A percentile compares a stretch with the other conserved stretches of the same genome.
These are phyloP conservation scores for Heimioporus sp. DNA, from an alignment of 768 basidiomycete genomes.

Conservation along the genomic window DNA sequence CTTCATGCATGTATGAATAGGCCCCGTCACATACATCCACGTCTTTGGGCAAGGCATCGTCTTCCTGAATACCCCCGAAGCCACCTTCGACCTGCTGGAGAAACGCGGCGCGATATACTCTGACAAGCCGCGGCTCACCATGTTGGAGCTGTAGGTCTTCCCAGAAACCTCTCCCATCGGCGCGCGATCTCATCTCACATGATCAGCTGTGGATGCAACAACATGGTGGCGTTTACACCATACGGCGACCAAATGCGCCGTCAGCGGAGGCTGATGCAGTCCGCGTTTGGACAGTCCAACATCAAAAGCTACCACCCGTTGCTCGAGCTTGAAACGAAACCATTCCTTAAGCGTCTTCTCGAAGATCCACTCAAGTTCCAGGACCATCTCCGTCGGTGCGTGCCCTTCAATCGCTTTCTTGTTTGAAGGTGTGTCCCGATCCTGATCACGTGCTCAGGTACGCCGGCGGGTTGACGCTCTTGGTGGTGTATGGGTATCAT, in stretches of 20 bases:
- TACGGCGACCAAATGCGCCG: constrained; percentile 63
- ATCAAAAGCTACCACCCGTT: constrained; percentile 60
- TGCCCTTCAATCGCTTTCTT: not conserved
- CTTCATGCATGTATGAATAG: constrained; percentile 20
- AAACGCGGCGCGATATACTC: constrained; percentile 71
- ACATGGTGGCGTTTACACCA: constrained; percentile 69
- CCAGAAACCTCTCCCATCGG: not conserved
- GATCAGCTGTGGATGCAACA: constrained; percentile 55
- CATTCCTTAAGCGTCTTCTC: constrained; percentile 56
- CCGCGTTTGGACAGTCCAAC: constrained; percentile 51
- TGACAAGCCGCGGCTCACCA: constrained; percentile 67
- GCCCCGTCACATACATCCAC: constrained; percentile 63
- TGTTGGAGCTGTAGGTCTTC: constrained; percentile 62
- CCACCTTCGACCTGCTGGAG: constrained; percentile 63
- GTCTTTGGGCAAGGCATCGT: constrained; percentile 65
- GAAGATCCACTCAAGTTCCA: constrained; percentile 36
- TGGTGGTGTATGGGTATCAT: constrained; percentile 63
- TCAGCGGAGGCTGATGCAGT: constrained; percentile 65
- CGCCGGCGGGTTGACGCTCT: constrained; percentile 52
- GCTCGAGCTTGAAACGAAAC: constrained; percentile 52
- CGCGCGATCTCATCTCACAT: not conserved
- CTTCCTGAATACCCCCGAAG: constrained; percentile 62
- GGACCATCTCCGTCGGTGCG: constrained; percentile 35
- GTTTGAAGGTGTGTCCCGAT: not conserved
- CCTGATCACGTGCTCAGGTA: constrained; percentile 36